Conservation (phyloP, 176 grass and related monocot species). For the Oropetium thomaeum region DNA sequence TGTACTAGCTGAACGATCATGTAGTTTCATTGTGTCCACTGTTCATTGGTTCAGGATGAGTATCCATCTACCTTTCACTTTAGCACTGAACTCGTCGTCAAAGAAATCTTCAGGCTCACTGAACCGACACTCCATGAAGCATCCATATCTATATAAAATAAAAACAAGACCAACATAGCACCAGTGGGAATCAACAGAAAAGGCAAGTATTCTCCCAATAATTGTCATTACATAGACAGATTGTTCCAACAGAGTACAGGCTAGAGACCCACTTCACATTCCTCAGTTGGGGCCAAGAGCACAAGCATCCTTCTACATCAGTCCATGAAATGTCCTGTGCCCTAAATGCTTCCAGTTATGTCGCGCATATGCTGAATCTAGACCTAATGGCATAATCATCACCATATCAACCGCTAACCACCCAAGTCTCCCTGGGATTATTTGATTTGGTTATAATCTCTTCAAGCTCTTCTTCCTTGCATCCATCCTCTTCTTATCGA, state of each 20-base stretch:
- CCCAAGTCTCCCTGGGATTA: background rate
- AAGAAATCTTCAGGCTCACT: conserved; percentile 13
- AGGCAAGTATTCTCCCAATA: conserved; percentile 15
- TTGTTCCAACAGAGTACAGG: conserved; percentile 1
- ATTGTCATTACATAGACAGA: conserved; percentile 8
- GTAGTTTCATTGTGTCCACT: background rate
- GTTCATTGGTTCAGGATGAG: conserved; percentile 21
- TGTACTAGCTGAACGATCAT: background rate
- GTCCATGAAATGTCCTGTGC: conserved; percentile 1
- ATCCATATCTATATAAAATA: conserved; percentile 6
- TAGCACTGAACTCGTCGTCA: background rate
- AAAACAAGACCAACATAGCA: background rate
- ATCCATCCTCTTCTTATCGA: conserved; percentile 88
- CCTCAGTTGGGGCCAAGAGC: background rate
- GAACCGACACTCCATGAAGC: conserved; percentile 1
- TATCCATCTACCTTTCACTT: conserved; percentile 6
- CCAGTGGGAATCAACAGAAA: conserved; percentile 25
- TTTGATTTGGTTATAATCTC: conserved; percentile 48
- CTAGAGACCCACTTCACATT: conserved; percentile 12
- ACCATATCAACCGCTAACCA: background rate
- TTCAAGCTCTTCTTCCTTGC: conserved; percentile 95
- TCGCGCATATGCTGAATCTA: conserved; percentile 3
- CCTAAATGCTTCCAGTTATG: background rate
- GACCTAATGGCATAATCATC: background rate
- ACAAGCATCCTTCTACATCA: background rate